phyloP scores from a whole-genome alignment of 768 basidiomycete genomes.

The Calocera cornea region DNA sequence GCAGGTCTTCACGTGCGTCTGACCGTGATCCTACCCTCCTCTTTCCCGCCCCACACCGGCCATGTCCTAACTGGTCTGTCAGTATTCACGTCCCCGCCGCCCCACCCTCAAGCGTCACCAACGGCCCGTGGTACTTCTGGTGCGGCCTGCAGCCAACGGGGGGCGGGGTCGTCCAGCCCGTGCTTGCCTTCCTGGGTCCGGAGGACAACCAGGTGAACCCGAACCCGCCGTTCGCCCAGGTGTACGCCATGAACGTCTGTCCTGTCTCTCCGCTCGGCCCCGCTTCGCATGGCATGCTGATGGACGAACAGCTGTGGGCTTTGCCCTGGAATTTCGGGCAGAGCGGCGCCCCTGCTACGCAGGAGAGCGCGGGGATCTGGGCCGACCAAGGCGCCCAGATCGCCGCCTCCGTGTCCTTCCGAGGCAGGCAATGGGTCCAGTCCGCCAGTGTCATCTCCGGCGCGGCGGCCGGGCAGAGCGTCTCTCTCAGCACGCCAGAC shows the following conservation, averaged over 20 bases:
- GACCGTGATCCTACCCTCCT: too few species aligned
- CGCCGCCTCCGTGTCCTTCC: background rate
- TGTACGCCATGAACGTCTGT: constrained; percentile 3
- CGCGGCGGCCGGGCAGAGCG: background rate
- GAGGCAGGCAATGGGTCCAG: background rate
- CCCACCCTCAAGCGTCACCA: background rate
- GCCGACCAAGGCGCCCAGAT: constrained; percentile 3
- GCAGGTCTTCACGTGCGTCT: background rate
- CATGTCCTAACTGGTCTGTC: too few species aligned
- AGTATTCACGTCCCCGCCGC: background rate
- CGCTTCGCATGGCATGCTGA: too few species aligned
- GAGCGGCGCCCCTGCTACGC: background rate
- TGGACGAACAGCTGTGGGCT: background rate
- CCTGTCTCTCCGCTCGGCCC: background rate
- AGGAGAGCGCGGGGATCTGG: background rate
- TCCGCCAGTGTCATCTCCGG: background rate
- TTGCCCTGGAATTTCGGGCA: background rate
- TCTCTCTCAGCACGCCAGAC: background rate
- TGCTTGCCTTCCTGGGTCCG: background rate
- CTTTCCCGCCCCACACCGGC: too few species aligned
- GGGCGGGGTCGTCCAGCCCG: constrained; percentile 6
- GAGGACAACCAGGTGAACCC: background rate
- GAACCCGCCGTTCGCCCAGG: background rate
- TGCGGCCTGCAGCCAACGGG: background rate
- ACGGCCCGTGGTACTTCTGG: constrained; percentile 1